Conservation (phyloP, 2,329 filamentous ascomycete genomes). For the Claviceps maximensis region DNA sequence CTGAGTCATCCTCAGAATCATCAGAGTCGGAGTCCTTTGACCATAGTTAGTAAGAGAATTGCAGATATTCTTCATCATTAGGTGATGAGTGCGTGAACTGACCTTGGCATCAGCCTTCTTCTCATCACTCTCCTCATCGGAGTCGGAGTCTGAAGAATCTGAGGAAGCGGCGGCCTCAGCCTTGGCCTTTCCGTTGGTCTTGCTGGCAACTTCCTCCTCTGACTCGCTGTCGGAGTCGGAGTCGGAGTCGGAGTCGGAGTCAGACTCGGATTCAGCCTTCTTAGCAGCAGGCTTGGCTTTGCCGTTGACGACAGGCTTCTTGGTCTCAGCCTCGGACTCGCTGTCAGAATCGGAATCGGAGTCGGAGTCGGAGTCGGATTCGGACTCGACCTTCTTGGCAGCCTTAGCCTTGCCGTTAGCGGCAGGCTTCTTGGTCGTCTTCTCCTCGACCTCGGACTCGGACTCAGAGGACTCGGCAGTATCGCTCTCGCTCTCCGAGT, state of each 20-base stretch:
- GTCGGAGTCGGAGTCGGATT: constrained; percentile 3
- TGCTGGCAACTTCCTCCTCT: constrained; percentile 21
- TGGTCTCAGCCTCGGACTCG: constrained; percentile 24
- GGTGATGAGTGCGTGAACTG: constrained; percentile 4
- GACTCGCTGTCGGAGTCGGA: constrained; percentile 24
- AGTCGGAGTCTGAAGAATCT: constrained; percentile 14
- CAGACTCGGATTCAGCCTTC: constrained; percentile 19
- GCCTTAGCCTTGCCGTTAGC: constrained; percentile 15
- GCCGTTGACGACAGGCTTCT: constrained; percentile 10
- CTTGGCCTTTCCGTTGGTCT: constrained; percentile 8
- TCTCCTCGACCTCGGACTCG: constrained; percentile 21
- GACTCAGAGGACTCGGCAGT: constrained; percentile 14
- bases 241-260: constrained; percentile 22
- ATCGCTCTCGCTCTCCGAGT: constrained; percentile 21
- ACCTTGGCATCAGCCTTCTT: constrained; percentile 17
- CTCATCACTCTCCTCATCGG: constrained; percentile 16
- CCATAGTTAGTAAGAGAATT: not conserved
- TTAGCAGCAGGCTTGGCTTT: constrained; percentile 2
- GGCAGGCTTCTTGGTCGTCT: constrained; percentile 11
- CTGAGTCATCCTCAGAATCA: constrained; percentile 23
- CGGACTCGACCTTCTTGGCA: constrained; percentile 15
- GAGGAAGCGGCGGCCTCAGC: constrained; percentile 20
- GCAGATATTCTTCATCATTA: not conserved
- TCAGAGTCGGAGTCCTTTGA: constrained; percentile 5
- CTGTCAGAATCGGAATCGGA: constrained; percentile 25